A percentile compares a stretch with the other conserved stretches of the same genome.
These are phyloP conservation scores for Geranomyces michiganensis DNA, from an alignment of 192 early-diverging fungal species.

Conservation along the genomic window DNA sequence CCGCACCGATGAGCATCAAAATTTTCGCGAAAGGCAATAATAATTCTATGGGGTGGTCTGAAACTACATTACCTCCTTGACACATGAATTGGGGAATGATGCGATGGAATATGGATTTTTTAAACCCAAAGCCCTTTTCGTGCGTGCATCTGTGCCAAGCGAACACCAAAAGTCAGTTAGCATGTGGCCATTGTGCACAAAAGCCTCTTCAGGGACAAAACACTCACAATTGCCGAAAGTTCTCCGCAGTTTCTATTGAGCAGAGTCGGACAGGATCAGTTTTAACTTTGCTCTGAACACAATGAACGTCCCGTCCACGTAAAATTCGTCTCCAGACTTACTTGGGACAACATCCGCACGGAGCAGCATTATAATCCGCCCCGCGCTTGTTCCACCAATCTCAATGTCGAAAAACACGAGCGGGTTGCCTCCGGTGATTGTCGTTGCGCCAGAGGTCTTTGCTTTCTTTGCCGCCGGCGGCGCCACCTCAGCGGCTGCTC, in stretches of 20 bases:
- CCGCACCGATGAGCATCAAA: too few relatives aligned
- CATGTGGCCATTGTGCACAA: too few relatives aligned
- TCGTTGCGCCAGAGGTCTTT: not conserved
- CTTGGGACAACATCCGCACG: constrained; percentile 42
- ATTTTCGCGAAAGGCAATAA: not conserved
- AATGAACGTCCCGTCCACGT: too few relatives aligned
- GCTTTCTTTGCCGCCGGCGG: constrained; percentile 23
- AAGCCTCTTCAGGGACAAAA: too few relatives aligned
- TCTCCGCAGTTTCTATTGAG: constrained; percentile 74
- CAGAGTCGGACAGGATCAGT: constrained; percentile 13
- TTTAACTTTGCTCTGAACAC: too few relatives aligned
- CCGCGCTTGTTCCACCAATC: constrained; percentile 40
- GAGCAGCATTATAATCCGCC: constrained; percentile 47
- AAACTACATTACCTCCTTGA: constrained; percentile 24
- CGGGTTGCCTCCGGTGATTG: constrained; percentile 35
- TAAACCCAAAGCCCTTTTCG: constrained; percentile 83
- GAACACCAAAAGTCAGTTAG: too few relatives aligned
- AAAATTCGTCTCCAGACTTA: constrained; percentile 12
- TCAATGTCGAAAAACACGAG: constrained; percentile 53
- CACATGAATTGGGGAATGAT: constrained; percentile 72
- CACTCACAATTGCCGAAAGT: constrained; percentile 86
- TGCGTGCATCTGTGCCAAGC: constrained; percentile 76
- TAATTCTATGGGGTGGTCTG: not conserved
- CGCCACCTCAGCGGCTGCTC: constrained; percentile 5
- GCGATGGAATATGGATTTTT: constrained; percentile 78